These are phyloP conservation scores for Sugiyamaella novakii DNA, from an alignment of 1,139 yeast species.

Conservation along the genomic window DNA sequence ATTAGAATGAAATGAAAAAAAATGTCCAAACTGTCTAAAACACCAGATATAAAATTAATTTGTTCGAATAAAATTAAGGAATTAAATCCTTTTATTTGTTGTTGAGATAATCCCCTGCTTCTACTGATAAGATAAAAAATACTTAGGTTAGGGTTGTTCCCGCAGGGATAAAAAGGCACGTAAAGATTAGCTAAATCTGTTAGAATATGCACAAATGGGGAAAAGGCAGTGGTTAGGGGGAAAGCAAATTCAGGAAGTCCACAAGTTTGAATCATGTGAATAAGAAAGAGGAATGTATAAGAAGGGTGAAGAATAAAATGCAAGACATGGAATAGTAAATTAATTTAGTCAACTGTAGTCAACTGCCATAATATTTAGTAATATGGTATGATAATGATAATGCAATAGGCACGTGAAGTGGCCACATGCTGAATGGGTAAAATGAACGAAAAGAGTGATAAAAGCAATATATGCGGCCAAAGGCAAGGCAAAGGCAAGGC, in stretches of 20 bases:
- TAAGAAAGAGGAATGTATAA: slow-evolving; percentile 4
- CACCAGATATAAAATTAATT: too few relatives aligned
- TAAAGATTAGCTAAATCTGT: slow-evolving; percentile 8
- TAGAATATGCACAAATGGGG: slow-evolving; percentile 1
- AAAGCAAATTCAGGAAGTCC: not conserved
- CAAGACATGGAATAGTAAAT: too few relatives aligned
- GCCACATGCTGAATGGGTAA: too few relatives aligned
- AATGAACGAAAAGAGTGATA: not conserved
- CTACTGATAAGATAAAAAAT: slow-evolving; percentile 14
- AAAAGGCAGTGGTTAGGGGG: not conserved
- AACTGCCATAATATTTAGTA: too few relatives aligned
- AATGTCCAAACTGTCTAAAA: too few relatives aligned
- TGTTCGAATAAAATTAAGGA: too few relatives aligned
- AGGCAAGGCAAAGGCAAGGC: slow-evolving; percentile 2
- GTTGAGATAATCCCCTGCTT: slow-evolving; percentile 10
- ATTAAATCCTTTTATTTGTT: too few relatives aligned
- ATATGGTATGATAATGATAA: too few relatives aligned
- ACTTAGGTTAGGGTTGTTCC: slow-evolving; percentile 6
- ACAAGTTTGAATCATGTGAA: too few relatives aligned
- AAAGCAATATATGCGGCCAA: too few relatives aligned
- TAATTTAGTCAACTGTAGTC: too few relatives aligned
- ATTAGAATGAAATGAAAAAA: slow-evolving; percentile 5
- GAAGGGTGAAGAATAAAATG: slow-evolving; percentile 1
- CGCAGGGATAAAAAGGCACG: slow-evolving; percentile 14
- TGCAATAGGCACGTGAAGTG: too few relatives aligned